Evolutionary conservation across 2,329 filamentous ascomycete genomes (phyloP).

Genomic region (Beauveria medogensis): DNA sequence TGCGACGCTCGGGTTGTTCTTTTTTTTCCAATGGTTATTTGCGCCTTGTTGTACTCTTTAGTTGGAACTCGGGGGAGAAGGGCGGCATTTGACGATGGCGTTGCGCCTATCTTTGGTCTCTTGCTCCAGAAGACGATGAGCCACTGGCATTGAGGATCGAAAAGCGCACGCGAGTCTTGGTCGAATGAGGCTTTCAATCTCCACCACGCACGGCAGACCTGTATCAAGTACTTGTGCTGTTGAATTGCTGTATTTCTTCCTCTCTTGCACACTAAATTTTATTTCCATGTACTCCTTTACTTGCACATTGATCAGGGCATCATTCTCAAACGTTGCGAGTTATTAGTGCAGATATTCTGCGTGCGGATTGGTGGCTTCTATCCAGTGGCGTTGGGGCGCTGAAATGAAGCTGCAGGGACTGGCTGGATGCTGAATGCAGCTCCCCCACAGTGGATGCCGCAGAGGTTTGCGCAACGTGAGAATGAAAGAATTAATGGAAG

Average conservation of each 20-base stretch:
- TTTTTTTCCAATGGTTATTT: not conserved
- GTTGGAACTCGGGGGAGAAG: no score
- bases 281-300: no score
- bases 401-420: not conserved
- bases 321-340: not conserved
- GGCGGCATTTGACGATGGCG: no score
- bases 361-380: not conserved
- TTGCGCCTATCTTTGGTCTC: no score
- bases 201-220: no score
- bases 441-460: not conserved
- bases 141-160: no score
- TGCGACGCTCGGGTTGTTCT: not conserved
- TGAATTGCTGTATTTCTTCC: no score
- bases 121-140: no score
- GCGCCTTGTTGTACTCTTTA: not conserved
- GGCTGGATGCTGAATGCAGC: not conserved
- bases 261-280: no score
- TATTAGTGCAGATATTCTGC: not conserved
- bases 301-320: not conserved
- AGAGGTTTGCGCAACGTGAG: not conserved
- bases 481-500: not conserved
- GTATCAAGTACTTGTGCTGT: no score
- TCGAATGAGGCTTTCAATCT: no score
- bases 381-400: not conserved
- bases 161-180: no score